Evolutionary conservation across 164 flowering plant species (phyloP).

Genomic region (Chimonanthus praecox): DNA sequence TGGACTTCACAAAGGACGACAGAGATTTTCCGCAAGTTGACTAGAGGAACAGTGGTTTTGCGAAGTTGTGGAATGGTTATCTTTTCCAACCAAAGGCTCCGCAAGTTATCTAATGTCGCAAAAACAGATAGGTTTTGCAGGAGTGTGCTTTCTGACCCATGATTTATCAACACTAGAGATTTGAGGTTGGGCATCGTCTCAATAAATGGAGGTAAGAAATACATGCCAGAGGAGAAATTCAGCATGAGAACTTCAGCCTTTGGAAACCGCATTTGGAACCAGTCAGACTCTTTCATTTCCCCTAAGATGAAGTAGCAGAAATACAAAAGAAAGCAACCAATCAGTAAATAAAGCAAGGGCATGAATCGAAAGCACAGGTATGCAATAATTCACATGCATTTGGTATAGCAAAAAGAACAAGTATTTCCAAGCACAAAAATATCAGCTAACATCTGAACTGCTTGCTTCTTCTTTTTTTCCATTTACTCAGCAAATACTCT

Average conservation of each 20-base stretch:
- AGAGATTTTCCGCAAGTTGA: constrained; percentile 44
- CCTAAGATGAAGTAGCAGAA: constrained; percentile 29
- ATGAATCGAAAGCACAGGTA: background rate
- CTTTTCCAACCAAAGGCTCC: constrained; percentile 81
- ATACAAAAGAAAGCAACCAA: background rate
- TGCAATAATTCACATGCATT: background rate
- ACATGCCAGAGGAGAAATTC: constrained; percentile 48
- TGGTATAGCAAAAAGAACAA: background rate
- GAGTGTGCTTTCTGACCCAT: constrained; percentile 29
- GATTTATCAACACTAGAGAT: constrained; percentile 48
- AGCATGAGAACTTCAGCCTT: constrained; percentile 74
- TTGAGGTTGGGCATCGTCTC: constrained; percentile 58
- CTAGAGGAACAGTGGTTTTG: constrained; percentile 23
- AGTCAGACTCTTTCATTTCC: constrained; percentile 63
- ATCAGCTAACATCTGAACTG: background rate
- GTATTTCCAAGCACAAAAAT: background rate
- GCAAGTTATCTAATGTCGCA: constrained; percentile 32
- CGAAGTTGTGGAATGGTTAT: constrained; percentile 35
- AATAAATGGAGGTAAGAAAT: constrained; percentile 65
- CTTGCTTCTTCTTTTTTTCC: too few species aligned
- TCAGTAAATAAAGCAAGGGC: background rate
- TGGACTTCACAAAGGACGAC: constrained; percentile 54
- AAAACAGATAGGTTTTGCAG: constrained; percentile 43
- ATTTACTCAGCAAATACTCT: background rate
- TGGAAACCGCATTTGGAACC: constrained; percentile 61